These are phyloP conservation scores for Scleroderma citrinum DNA, from an alignment of 768 basidiomycete genomes.

Conservation along the genomic window DNA sequence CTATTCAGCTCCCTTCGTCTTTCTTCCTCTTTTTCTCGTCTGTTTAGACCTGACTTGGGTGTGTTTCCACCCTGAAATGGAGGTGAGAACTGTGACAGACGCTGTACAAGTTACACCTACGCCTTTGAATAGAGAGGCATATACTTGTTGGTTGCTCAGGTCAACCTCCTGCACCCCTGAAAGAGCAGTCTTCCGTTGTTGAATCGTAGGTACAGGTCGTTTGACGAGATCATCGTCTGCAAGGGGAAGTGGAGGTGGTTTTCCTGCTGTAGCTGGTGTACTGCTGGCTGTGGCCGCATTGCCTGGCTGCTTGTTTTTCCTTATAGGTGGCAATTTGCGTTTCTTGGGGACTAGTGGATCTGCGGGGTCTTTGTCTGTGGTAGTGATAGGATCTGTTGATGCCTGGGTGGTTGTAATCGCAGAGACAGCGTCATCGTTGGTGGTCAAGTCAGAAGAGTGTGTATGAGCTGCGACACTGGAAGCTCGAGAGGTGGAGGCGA, in stretches of 20 bases:
- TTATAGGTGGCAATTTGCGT: constrained; percentile 62
- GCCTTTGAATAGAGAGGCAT: constrained; percentile 55
- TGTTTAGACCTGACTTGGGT: constrained; percentile 39
- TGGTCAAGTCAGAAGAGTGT: constrained; percentile 20
- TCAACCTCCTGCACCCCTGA: constrained; percentile 55
- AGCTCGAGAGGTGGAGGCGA: constrained; percentile 16
- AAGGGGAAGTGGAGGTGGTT: constrained; percentile 4
- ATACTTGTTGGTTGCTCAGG: constrained; percentile 55
- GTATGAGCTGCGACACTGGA: constrained; percentile 30
- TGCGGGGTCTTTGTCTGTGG: constrained; percentile 16
- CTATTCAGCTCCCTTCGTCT: constrained; percentile 59
- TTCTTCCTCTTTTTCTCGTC: constrained; percentile 52
- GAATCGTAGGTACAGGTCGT: constrained; percentile 19
- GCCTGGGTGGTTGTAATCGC: not conserved
- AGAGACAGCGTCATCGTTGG: constrained; percentile 26
- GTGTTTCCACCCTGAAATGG: constrained; percentile 38
- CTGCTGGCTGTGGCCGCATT: constrained; percentile 17
- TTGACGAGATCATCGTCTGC: constrained; percentile 21
- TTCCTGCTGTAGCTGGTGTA: constrained; percentile 19
- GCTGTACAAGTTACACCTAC: constrained; percentile 29
- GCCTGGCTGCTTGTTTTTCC: constrained; percentile 49
- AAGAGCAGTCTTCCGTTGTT: constrained; percentile 35
- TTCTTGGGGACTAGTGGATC: constrained; percentile 41
- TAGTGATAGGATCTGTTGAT: constrained; percentile 7
- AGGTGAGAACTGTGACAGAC: not conserved